Evolutionary conservation across 768 basidiomycete species (phyloP), one percentile per base, ranked within the genome.

Genomic region (Serendipita vermifera): DNA sequence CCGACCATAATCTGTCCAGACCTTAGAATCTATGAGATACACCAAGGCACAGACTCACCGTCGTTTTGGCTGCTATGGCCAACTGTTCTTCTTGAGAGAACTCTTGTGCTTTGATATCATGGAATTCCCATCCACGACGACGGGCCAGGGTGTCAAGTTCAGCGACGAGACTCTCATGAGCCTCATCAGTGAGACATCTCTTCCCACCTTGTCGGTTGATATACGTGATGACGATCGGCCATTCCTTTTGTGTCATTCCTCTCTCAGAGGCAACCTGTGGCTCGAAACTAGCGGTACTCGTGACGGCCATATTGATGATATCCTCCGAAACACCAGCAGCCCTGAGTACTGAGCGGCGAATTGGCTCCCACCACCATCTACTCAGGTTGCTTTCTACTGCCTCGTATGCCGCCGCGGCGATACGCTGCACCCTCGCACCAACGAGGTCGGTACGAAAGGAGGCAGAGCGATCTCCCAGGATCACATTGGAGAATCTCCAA

Each of bases 41-140:
- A 38, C 36, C 33, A 54, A n/a, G 7, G 55, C 14, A 33, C 13
- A 3, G 29, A 71, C 81, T 57, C 58, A 87, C 84, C 11, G 85
- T 89, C 1, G 88, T 85, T 48, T 78, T 71, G 2, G 83, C 79
- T 2, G 75, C 77, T 13, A 82, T 66, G 29, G 68, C 66, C 31
- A 93, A 70, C 66, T 93, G 90, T 57, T 87, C 79, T 60, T 91
- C 87, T 66, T 83, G 81, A 3, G 77, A 72, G 66, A 90, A 62
- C 36, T 72, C 71, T 67, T 89, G 85, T 31, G 82, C 82, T 59
- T 74, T 68, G 32, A 83, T 67, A 38, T 82, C 67, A 55, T 76
- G 74, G 57, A 85, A 69, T 66, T 81, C 81, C 81, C 82, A 87
- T 0, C 64, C 65, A 40, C 63, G 65, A 57, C 63, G 59, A 22